A percentile compares a stretch with the other conserved stretches of the same genome.
Conservation (phyloP, 345 rosid species). For the Dipteronia dyeriana region DNA sequence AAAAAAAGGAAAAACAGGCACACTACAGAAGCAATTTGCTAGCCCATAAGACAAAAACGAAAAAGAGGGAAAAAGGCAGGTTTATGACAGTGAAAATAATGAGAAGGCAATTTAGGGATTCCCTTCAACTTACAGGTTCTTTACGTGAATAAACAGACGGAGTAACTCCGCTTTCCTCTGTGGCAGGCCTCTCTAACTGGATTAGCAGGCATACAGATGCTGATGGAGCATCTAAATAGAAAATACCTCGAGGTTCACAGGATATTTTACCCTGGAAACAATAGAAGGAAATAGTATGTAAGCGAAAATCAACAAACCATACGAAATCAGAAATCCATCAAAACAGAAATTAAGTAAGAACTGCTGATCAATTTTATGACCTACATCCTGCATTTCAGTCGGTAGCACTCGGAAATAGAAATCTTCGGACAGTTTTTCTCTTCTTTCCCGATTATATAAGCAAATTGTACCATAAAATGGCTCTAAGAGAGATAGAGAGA, state of each 20-base stretch:
- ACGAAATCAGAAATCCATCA: background rate
- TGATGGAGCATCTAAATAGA: slow-evolving; percentile 91
- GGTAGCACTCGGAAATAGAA: slow-evolving; percentile 74
- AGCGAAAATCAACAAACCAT: slow-evolving; percentile 9
- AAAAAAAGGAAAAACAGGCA: background rate
- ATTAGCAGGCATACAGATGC: slow-evolving; percentile 84
- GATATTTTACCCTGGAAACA: slow-evolving; percentile 58
- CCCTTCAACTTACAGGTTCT: slow-evolving; percentile 78
- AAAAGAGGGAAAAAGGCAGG: background rate
- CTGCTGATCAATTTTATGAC: slow-evolving; percentile 22
- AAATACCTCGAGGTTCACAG: slow-evolving; percentile 72
- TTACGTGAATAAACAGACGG: slow-evolving; percentile 98
- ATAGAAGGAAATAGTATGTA: slow-evolving; percentile 14
- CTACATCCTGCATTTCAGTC: slow-evolving; percentile 84
- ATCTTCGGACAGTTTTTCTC: slow-evolving; percentile 92
- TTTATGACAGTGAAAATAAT: background rate
- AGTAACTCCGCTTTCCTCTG: slow-evolving; percentile 91
- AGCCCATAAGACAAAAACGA: slow-evolving; percentile 16
- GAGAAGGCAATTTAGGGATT: background rate
- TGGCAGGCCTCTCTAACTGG: slow-evolving; percentile 90
- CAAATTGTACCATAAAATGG: slow-evolving; percentile 95
- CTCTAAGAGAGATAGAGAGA: slow-evolving; percentile 55
- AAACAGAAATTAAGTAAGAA: background rate
- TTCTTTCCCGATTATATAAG: slow-evolving; percentile 87
- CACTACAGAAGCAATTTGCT: background rate